Evolutionary conservation across 495 filamentous ascomycete species (phyloP).

Genomic region (Astrothelium macrocarpum): DNA sequence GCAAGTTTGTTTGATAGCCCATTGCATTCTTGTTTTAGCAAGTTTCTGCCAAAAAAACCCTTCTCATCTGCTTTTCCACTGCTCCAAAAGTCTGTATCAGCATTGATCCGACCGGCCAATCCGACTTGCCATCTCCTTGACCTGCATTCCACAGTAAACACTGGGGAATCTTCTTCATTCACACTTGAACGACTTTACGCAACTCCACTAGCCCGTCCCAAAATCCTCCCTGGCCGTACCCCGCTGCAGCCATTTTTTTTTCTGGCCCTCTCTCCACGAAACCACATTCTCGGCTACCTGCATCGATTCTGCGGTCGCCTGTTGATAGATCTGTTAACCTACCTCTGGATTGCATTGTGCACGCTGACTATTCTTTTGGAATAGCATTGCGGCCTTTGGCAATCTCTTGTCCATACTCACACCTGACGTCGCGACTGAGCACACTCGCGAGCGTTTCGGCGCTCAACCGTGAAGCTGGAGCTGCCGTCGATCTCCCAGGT

Average conservation of each 20-base stretch:
- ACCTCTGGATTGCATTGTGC: neutral
- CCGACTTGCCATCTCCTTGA: neutral
- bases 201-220: neutral
- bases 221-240: neutral
- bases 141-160: slow-evolving; percentile 20
- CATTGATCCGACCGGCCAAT: neutral
- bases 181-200: neutral
- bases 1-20: neutral
- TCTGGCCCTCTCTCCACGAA: neutral
- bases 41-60: neutral
- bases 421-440: neutral
- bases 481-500: slow-evolving; percentile 85
- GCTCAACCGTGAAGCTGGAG: slow-evolving; percentile 89
- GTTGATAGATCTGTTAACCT: slow-evolving; percentile 19
- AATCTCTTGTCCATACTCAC: neutral
- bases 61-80: neutral
- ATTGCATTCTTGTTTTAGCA: neutral
- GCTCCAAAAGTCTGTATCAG: neutral
- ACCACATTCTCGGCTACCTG: slow-evolving; percentile 18
- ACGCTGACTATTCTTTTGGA: neutral
- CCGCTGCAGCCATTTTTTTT: too few species aligned
- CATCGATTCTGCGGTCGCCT: slow-evolving; percentile 25
- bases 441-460: slow-evolving; percentile 3
- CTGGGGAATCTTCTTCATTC: neutral
- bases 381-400: neutral